Percentiles rank a stretch among this genome's conserved stretches.
Evolutionary conservation across 164 flowering plant genomes (phyloP).

Genomic region (Warburgia ugandensis): DNA sequence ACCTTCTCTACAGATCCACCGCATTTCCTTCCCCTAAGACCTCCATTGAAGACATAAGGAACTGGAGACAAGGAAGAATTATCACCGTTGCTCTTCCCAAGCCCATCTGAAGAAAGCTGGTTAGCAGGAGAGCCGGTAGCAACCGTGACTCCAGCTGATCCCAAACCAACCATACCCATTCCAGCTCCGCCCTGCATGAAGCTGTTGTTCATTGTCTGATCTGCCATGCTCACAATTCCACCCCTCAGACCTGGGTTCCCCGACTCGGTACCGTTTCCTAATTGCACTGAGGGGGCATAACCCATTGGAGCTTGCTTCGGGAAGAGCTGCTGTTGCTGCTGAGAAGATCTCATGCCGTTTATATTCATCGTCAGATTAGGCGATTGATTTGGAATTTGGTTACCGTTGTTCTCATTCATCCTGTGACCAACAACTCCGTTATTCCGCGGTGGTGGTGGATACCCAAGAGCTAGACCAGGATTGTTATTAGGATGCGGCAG

Average conservation of each 20-base stretch:
- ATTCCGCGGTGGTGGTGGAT: conserved; percentile 14
- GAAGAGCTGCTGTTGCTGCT: conserved; percentile 28
- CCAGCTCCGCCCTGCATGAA: conserved; percentile 40
- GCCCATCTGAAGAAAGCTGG: conserved; percentile 65
- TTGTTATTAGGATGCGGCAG: conserved; percentile 12
- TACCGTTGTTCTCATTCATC: conserved; percentile 5
- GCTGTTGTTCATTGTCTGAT: conserved; percentile 29
- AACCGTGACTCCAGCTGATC: conserved; percentile 36
- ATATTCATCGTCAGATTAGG: conserved; percentile 13
- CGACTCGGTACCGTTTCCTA: conserved; percentile 28
- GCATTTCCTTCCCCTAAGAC: conserved; percentile 48
- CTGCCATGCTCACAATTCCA: conserved; percentile 43
- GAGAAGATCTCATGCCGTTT: conserved; percentile 22
- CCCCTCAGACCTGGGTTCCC: conserved; percentile 37
- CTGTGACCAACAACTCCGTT: conserved; percentile 13
- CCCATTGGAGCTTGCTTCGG: conserved; percentile 32
- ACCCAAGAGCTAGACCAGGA: conserved; percentile 20
- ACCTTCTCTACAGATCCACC: conserved; percentile 65
- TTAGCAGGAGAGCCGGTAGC: conserved; percentile 55
- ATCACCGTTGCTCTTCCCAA: conserved; percentile 68
- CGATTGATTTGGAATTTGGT: conserved; percentile 15
- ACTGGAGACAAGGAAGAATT: conserved; percentile 72
- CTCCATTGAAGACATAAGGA: conserved; percentile 62
- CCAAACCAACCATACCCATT: conserved; percentile 52
- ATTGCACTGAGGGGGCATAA: conserved; percentile 34